Evolutionary conservation across 2,329 filamentous ascomycete species (phyloP).

Genomic region (Diplodia seriata): DNA sequence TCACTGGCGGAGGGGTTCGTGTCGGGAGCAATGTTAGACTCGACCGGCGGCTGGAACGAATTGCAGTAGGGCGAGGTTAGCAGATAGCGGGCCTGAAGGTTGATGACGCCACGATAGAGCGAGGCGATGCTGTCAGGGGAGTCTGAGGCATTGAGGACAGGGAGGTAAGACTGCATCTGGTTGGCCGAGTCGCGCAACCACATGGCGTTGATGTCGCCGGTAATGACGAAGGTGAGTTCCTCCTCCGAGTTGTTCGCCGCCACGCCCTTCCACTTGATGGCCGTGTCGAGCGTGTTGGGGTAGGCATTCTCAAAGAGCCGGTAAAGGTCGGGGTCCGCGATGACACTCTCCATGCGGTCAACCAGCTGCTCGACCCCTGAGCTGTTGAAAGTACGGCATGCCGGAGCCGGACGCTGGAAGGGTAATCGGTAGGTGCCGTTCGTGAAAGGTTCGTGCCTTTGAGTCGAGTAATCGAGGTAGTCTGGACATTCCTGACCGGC

Average conservation of each 20-base stretch:
- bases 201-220: conserved; percentile 65
- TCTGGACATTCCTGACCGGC: conserved; percentile 49
- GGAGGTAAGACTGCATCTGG: conserved; percentile 74
- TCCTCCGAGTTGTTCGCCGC: conserved; percentile 64
- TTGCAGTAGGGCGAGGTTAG: conserved; percentile 64
- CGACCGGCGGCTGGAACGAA: conserved; percentile 59
- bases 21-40: conserved; percentile 52
- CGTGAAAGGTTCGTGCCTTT: conserved; percentile 53
- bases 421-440: conserved; percentile 54
- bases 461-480: conserved; percentile 51
- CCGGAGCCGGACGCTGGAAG: conserved; percentile 52
- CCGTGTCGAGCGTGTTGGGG: conserved; percentile 78
- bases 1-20: conserved; percentile 48
- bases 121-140: conserved; percentile 67
- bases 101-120: conserved; percentile 74
- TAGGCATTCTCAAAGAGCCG: conserved; percentile 75
- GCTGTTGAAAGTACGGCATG: conserved; percentile 57
- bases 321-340: conserved; percentile 66
- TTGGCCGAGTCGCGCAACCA: conserved; percentile 66
- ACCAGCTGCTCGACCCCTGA: conserved; percentile 52
- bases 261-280: conserved; percentile 71
- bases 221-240: conserved; percentile 68
- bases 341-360: conserved; percentile 46
- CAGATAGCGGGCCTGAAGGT: conserved; percentile 73
- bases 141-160: conserved; percentile 63